phyloP scores from a whole-genome alignment of 2,329 filamentous ascomycete species.

The Cercospora sojina region DNA sequence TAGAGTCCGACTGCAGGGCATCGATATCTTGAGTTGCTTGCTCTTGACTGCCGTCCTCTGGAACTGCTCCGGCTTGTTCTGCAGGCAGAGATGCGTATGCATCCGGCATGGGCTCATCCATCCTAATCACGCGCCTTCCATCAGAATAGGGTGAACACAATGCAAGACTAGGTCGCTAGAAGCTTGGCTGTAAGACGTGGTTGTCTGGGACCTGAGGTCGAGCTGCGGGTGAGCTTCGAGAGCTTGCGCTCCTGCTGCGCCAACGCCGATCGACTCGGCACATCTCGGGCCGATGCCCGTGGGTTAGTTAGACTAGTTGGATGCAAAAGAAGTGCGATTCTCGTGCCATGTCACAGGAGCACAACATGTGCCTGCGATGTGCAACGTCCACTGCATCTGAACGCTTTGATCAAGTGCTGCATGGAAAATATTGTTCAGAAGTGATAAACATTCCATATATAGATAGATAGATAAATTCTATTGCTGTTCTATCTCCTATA shows the following conservation, averaged over 20 bases:
- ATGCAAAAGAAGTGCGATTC: background rate
- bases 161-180: background rate
- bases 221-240: background rate
- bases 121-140: background rate
- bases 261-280: background rate
- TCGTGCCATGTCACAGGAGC: background rate
- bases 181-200: background rate
- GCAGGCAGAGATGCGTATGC: background rate
- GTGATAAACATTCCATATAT: background rate
- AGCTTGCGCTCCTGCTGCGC: background rate
- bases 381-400: background rate
- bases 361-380: background rate
- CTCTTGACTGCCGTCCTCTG: constrained; percentile 2
- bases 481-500: too few species aligned
- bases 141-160: background rate
- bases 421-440: background rate
- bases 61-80: background rate
- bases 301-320: background rate
- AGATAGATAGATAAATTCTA: background rate
- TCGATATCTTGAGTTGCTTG: background rate
- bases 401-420: background rate
- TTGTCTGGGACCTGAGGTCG: background rate
- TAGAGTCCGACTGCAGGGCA: constrained; percentile 13
- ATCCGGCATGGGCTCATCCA: constrained; percentile 12
- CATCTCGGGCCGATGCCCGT: background rate